Evolutionary conservation across 768 basidiomycete species (phyloP).

Genomic region (Naganishia vishniacii): DNA sequence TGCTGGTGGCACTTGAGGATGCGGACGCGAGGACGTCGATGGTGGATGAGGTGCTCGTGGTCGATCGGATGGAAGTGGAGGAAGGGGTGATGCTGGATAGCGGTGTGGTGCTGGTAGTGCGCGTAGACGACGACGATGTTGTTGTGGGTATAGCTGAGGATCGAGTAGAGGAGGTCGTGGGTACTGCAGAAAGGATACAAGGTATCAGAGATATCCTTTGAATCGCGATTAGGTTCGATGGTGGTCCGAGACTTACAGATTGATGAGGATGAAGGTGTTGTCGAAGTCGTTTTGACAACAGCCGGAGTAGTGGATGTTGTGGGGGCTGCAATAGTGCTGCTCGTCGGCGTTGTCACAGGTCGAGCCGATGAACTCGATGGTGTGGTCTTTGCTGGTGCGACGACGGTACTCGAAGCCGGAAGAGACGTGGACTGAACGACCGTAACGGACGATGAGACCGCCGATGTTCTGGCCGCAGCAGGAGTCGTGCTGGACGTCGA

Average conservation of each 20-base stretch:
- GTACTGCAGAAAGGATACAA: not conserved
- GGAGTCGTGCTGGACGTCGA: not conserved
- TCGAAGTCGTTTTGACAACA: not conserved
- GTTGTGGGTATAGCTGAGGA: not conserved
- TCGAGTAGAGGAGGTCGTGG: conserved; percentile 2
- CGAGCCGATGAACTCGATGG: conserved; percentile 5
- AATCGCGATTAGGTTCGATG: too few species aligned
- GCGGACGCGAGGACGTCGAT: conserved; percentile 9
- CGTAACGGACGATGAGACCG: not conserved
- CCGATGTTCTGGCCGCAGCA: not conserved
- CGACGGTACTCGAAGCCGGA: not conserved
- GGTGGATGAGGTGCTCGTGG: not conserved
- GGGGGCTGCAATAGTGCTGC: not conserved
- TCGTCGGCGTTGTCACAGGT: not conserved
- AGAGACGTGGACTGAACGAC: not conserved
- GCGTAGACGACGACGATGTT: not conserved
- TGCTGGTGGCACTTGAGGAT: not conserved
- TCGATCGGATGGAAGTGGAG: not conserved
- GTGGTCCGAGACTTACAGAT: not conserved
- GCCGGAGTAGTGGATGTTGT: not conserved
- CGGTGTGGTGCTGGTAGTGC: not conserved
- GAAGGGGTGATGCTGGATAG: not conserved
- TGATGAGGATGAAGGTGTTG: not conserved
- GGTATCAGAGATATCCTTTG: not conserved
- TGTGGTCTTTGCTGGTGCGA: not conserved